Base-by-base conservation (phyloP, 192 early-diverging fungal species). In the Mycoemilia scoparia region DNA sequence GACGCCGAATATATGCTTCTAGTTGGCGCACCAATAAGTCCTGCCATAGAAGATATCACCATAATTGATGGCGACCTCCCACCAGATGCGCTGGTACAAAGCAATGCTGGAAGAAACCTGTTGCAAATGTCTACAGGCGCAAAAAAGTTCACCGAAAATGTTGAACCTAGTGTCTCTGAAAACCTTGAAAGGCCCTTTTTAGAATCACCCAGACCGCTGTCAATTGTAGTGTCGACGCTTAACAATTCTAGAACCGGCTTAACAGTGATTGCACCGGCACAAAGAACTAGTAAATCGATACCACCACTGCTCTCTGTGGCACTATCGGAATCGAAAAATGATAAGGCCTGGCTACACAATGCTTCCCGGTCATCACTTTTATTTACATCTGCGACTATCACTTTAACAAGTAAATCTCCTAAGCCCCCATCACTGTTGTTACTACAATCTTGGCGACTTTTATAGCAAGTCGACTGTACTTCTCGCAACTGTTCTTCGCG, bases 231-330 rank as follows among this genome's bases (percentile, higher is more conserved):
- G n/a, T 51, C 32, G 4, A 69, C 60, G 18, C 57, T 58, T 40
- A 67, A 65, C 0, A 79, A 50, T 2, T 78, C 69, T 0, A 52
- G 42, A 9, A 88, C 73, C 5, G 74, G 74, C 8, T 59, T 65
- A 13, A 84, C 77, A 0, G 79, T 77, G 8, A 84, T 69, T 6
- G 69, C 57, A 12, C 84, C 84, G 9, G 84, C 79, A 40, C 74
- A 79, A 13, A 84, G 64, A 24, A 88, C 70, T 4, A 82, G 42
- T 2, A 73, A 79, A 37, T 88, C 82, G 12, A 72, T 38, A 2
- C 55, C 51, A n/a, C 32, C 29, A 2, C 46, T n/a, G n/a, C n/a
- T n/a, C n/a, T n/a, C n/a, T n/a, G n/a, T 27, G 26, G 26, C 26
- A 27, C 26, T 27, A 9, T 27, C 32, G 32, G 8, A 7, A 20